Evolutionary conservation across 208 protist species (phyloP), one percentile per base, ranked within the genome.

Genomic region (Trypanosoma cruzi): DNA sequence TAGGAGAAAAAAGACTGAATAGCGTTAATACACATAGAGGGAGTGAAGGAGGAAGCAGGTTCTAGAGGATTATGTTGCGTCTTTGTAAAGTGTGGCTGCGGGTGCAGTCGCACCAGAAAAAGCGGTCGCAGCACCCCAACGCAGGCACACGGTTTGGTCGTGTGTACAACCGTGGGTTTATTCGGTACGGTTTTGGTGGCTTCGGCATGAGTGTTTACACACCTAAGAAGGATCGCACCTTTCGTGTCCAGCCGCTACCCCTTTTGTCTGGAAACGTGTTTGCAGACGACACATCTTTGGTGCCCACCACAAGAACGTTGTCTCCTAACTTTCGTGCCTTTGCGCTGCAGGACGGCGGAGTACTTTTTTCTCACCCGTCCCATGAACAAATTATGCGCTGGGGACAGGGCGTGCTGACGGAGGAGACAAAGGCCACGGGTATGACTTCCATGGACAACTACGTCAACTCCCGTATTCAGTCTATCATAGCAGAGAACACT

Each of bases 151-250:
- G 90, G 44, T 96, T 77, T 77, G 90, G 90, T n/a, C 90, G 90
- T 54, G 81, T 90, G 64, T 96, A 96, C 79, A 96, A 90, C 67
- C 78, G 88, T 20, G 86, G 88, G 59, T 96, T 96, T 70, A 81
- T 93, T 49, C 87, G 88, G 29, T 96, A 93, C 73, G 87, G 88
- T 52, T 96, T 96, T 61, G 87, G 88, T n/a, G 90, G 90, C 37
- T 96, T 89, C 64, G 90, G 90, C n/a, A 93, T 93, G 80, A 92
- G 85, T 63, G 84, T 89, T n/a, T 96, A 93, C 86, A 84, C 79
- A 31, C 60, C 85, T 0, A 91, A 90, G 76, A 96, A 96, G 79
- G 77, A 96, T 48, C 87, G 90, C 74, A 61, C 61, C 50, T 93
- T 96, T 64, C 54, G 64, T 26, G 75, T 86, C 10, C 59, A 73